A percentile compares a stretch with the other conserved stretches of the same genome.
phyloP scores from a whole-genome alignment of 2,329 filamentous ascomycete species.

The Tolypocladium ovalisporum region DNA sequence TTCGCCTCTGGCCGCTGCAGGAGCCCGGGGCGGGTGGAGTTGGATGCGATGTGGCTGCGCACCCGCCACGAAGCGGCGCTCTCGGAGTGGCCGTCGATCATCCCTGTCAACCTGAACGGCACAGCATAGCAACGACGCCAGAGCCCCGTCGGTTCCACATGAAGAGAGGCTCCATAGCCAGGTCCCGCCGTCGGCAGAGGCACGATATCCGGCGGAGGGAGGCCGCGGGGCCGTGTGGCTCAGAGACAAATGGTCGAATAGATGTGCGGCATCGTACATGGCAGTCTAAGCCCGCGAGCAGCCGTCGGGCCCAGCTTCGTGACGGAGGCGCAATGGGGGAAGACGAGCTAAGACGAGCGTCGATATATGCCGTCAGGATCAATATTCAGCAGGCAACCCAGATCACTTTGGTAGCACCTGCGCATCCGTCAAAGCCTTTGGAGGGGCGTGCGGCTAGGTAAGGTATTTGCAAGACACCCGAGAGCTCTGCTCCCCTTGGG shows the following conservation, averaged over 20 bases:
- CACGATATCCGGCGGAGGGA: too few species aligned
- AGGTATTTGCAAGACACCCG: not conserved
- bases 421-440: not conserved
- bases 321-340: conserved; percentile 2
- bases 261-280: conserved; percentile 3
- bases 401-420: too few species aligned
- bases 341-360: not conserved
- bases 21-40: not conserved
- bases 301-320: not conserved
- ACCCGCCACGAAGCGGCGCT: conserved; percentile 1
- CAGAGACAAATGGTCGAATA: not conserved
- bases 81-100: not conserved
- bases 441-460: not conserved
- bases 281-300: not conserved
- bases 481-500: not conserved
- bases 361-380: not conserved
- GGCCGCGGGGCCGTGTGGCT: not conserved
- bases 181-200: not conserved
- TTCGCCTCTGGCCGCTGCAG: not conserved
- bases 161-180: too few species aligned
- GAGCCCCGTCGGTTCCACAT: too few species aligned
- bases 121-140: not conserved
- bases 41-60: not conserved
- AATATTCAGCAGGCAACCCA: not conserved
- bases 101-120: conserved; percentile 1